Percentiles rank a stretch among this genome's conserved stretches.
These are phyloP conservation scores for Pythium sp. DNA, from an alignment of 352 stramenopile genomes.

Conservation along the genomic window DNA sequence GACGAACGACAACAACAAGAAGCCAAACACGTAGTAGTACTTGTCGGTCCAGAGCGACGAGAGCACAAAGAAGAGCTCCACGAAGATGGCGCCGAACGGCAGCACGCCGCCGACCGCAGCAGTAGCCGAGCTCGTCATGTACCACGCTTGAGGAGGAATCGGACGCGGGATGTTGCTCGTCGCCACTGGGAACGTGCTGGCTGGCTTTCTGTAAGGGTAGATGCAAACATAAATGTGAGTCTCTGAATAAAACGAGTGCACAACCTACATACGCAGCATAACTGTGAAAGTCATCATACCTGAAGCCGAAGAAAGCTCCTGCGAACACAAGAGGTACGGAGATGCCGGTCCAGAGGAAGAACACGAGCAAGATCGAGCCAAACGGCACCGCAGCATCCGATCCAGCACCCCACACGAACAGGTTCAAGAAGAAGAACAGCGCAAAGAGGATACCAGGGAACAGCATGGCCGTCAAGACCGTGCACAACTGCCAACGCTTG, in stretches of 20 bases:
- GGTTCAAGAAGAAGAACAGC: constrained; percentile 97
- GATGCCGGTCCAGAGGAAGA: constrained; percentile 99
- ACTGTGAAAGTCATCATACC: constrained; percentile 45
- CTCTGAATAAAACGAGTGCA: background rate
- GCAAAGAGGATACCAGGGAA: constrained; percentile 97
- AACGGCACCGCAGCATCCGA: constrained; percentile 95
- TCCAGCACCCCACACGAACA: constrained; percentile 93
- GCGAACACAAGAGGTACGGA: constrained; percentile 98
- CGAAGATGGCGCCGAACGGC: constrained; percentile 99
- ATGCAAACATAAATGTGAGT: constrained; percentile 3
- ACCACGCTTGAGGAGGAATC: constrained; percentile 99
- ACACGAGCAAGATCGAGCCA: constrained; percentile 95
- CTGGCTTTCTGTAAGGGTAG: constrained; percentile 46
- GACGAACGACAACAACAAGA: constrained; percentile 97
- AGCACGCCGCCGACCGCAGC: constrained; percentile 96
- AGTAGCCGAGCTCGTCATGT: constrained; percentile 94
- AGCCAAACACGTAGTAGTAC: constrained; percentile 99
- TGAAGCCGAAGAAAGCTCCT: constrained; percentile 98
- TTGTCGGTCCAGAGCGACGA: constrained; percentile 98
- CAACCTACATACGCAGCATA: background rate
- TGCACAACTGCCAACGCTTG: constrained; percentile 98
- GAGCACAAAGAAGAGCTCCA: constrained; percentile 99
- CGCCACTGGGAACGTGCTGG: constrained; percentile 95
- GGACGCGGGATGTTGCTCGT: constrained; percentile 98
- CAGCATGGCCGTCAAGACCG: constrained; percentile 92